Base-by-base conservation (phyloP, 2,329 filamentous ascomycete species). In the Verticillium albo-atrum region DNA sequence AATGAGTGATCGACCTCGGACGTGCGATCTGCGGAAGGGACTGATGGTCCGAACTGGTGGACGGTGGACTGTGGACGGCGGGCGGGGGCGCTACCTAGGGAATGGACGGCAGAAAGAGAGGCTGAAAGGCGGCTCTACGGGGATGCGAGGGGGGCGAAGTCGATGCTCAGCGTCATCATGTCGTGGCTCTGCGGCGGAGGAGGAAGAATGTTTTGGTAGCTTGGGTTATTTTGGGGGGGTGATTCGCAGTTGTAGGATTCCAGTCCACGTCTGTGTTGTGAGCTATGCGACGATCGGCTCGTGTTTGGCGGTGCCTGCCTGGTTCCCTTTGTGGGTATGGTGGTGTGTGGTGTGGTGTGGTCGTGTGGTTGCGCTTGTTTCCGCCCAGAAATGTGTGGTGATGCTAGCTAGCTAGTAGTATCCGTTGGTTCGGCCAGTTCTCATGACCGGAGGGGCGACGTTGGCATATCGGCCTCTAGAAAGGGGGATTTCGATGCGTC, bases 401-500 rank as follows among this genome's bases (percentile, higher is more conserved):
- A 37, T 37, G 12, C 12, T 37, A n/a, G n/a, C n/a, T n/a, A n/a
- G 30, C 30, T n/a, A 47, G n/a, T 23, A 25, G 42, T 23, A 23
- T 14, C 61, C 62, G 58, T 63, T 62, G 30, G 56, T 60, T 63
- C 62, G 37, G 62, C 56, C 60, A 58, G 35, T 60, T 62, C 54
- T 62, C 60, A 62, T 57, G 58, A 58, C 58, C 54, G 60, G 60
- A 57, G 56, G 55, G 57, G 60, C 60, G 60, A 51, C 26, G 58
- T 55, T 68, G 65, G 66, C 67, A 70, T 70, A 66, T 61, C 64
- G 63, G 66, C 34, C 34, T 37, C 14, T 37, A 12, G 42, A 47
- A 47, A 4, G 17, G 42, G 25, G n/a, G n/a, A n/a, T n/a, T 23
- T 47, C 42, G 20, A 47, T 47, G n/a, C 63, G 62, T 59, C 62